Percentiles rank a stretch among this genome's conserved stretches.
Evolutionary conservation across 192 early-diverging fungal genomes (phyloP).

Genomic region (Gryganskiella cystojenkinii): DNA sequence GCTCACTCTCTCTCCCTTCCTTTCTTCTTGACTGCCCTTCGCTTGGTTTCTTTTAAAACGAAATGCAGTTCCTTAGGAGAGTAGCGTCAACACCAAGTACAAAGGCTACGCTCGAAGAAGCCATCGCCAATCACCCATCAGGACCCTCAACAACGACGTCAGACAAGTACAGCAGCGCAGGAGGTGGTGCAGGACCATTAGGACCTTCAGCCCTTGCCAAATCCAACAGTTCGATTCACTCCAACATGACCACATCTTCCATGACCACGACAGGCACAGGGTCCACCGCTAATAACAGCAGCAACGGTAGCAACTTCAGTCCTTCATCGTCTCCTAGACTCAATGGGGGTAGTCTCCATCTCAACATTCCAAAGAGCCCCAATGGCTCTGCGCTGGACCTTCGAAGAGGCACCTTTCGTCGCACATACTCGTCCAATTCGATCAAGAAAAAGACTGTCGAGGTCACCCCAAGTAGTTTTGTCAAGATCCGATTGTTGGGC

Average conservation of each 20-base stretch:
- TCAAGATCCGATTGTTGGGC: conserved; percentile 90
- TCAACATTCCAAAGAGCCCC: conserved; percentile 37
- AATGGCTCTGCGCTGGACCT: conserved; percentile 48
- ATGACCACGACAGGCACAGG: conserved; percentile 30
- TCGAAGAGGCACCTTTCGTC: conserved; percentile 66
- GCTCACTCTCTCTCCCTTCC: conserved; percentile 2
- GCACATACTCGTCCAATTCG: conserved; percentile 85
- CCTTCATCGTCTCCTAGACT: conserved; percentile 4
- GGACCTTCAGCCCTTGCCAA: conserved; percentile 12
- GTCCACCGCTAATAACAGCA: conserved; percentile 16
- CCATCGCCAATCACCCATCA: conserved; percentile 12
- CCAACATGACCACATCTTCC: conserved; percentile 40
- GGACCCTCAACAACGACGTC: conserved; percentile 1
- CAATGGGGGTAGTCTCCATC: conserved; percentile 21
- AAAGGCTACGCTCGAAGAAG: conserved; percentile 47
- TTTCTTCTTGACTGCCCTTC: too few species aligned
- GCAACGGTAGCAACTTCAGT: not conserved
- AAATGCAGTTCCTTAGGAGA: conserved; percentile 52
- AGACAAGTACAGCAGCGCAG: not conserved
- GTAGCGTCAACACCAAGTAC: conserved; percentile 64
- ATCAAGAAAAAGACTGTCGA: conserved; percentile 84
- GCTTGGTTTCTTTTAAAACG: too few species aligned
- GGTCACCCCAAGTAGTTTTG: conserved; percentile 90
- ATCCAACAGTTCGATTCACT: conserved; percentile 34
- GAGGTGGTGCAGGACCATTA: too few species aligned